phyloP scores from a whole-genome alignment of 2,329 filamentous ascomycete genomes.

The Aspergillus novoparasiticus region DNA sequence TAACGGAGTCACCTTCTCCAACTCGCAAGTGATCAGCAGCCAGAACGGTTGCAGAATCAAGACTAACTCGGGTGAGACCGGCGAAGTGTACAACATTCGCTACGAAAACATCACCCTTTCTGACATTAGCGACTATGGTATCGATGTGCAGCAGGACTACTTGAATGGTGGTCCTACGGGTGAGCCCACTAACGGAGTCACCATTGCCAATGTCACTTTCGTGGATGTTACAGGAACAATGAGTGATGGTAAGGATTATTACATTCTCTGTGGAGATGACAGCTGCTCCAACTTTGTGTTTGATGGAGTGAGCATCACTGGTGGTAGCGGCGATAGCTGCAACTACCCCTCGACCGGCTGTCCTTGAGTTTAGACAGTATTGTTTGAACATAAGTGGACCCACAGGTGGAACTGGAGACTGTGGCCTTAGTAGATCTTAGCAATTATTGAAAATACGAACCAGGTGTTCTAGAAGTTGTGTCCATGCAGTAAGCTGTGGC shows the following conservation, averaged over 20 bases:
- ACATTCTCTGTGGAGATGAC: slow-evolving; percentile 57
- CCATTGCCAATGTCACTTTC: slow-evolving; percentile 41
- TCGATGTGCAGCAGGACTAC: slow-evolving; percentile 58
- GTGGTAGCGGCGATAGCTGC: slow-evolving; percentile 50
- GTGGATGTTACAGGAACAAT: slow-evolving; percentile 29
- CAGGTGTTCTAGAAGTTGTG: background rate
- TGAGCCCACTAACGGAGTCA: slow-evolving; percentile 39
- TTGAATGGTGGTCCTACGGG: slow-evolving; percentile 47
- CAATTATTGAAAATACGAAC: background rate
- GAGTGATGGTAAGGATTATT: slow-evolving; percentile 44
- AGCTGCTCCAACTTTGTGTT: slow-evolving; percentile 53
- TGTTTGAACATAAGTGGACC: background rate
- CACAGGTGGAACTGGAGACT: background rate
- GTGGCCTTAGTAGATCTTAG: background rate
- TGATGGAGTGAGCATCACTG: slow-evolving; percentile 52
- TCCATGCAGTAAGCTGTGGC: background rate
- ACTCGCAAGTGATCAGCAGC: slow-evolving; percentile 52
- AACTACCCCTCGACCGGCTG: slow-evolving; percentile 4
- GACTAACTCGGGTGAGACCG: slow-evolving; percentile 55
- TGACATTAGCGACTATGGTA: slow-evolving; percentile 54
- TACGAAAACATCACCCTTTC: slow-evolving; percentile 57
- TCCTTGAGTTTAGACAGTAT: background rate
- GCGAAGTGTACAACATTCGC: slow-evolving; percentile 54
- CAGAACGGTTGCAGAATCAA: slow-evolving; percentile 46
- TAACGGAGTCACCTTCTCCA: slow-evolving; percentile 52